phyloP scores from a whole-genome alignment of 106 monocot species.

The Vanilla planifolia region DNA sequence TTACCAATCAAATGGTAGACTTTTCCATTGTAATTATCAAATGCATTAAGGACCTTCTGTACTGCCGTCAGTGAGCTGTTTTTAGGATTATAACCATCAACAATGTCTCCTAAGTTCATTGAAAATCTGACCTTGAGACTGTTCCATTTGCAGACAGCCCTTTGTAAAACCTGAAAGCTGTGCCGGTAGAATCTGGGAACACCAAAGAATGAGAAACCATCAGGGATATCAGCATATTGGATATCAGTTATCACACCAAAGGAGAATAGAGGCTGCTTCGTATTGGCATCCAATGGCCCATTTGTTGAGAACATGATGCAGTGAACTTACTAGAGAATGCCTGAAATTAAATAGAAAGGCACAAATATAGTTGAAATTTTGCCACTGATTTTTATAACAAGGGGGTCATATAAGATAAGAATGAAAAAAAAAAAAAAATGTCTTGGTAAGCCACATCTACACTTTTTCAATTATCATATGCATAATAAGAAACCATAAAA shows the following conservation, averaged over 20 bases:
- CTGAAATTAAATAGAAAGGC: neutral
- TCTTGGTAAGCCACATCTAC: neutral
- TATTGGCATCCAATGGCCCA: slow-evolving; percentile 6
- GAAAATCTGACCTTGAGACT: slow-evolving; percentile 23
- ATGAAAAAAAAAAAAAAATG: neutral
- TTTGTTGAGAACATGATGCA: slow-evolving; percentile 18
- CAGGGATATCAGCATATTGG: slow-evolving; percentile 48
- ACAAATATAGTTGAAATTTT: no score
- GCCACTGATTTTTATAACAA: no score
- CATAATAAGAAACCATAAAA: neutral
- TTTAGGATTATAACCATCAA: slow-evolving; percentile 82
- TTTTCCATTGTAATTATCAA: slow-evolving; percentile 54
- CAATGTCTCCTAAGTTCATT: slow-evolving; percentile 59
- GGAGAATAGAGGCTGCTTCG: slow-evolving; percentile 26
- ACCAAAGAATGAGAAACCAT: slow-evolving; percentile 40
- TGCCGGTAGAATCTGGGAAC: slow-evolving; percentile 41
- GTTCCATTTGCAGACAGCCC: slow-evolving; percentile 27
- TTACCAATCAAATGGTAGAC: slow-evolving; percentile 89
- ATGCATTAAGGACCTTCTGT: slow-evolving; percentile 51
- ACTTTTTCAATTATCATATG: neutral
- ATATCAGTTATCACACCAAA: slow-evolving; percentile 46
- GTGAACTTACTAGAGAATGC: neutral
- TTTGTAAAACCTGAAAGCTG: slow-evolving; percentile 36
- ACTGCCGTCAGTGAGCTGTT: slow-evolving; percentile 37
- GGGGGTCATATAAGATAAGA: no score